These are phyloP conservation scores for Mollisia scopiformis DNA, from an alignment of 2,329 filamentous ascomycete genomes.

Conservation along the genomic window DNA sequence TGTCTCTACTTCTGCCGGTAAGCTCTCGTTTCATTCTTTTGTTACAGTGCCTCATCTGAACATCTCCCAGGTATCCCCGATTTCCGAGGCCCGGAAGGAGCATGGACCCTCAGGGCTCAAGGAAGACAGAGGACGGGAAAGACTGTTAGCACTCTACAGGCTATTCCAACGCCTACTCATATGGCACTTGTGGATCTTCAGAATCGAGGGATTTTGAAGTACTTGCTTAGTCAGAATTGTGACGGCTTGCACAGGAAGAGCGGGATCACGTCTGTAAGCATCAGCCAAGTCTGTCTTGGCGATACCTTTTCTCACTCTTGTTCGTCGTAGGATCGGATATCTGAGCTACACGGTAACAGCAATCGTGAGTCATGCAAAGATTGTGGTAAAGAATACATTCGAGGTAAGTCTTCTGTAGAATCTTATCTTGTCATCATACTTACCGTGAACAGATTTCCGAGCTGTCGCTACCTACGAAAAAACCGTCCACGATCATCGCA, in stretches of 20 bases:
- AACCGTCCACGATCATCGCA: slow-evolving; percentile 48
- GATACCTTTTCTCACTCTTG: not conserved
- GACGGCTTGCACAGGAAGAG: slow-evolving; percentile 49
- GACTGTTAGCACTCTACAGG: slow-evolving; percentile 43
- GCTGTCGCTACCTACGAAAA: slow-evolving; percentile 48
- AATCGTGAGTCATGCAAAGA: slow-evolving; percentile 49
- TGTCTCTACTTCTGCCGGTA: slow-evolving; percentile 49
- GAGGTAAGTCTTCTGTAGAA: slow-evolving; percentile 31
- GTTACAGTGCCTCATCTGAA: not conserved
- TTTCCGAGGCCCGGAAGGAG: slow-evolving; percentile 50
- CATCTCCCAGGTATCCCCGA: slow-evolving; percentile 45
- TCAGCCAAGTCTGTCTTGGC: not conserved
- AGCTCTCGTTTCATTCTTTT: not conserved
- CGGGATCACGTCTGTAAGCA: slow-evolving; percentile 47
- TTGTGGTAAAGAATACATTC: slow-evolving; percentile 49
- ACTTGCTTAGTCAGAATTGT: slow-evolving; percentile 49
- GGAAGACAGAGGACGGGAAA: slow-evolving; percentile 39
- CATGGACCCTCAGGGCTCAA: slow-evolving; percentile 49
- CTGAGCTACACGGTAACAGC: slow-evolving; percentile 51
- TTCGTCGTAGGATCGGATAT: slow-evolving; percentile 42
- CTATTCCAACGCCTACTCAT: slow-evolving; percentile 48
- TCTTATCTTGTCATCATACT: not conserved
- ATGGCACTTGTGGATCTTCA: slow-evolving; percentile 51
- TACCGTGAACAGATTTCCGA: slow-evolving; percentile 41
- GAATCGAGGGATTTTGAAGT: slow-evolving; percentile 44